A percentile compares a stretch with the other conserved stretches of the same genome.
phyloP scores from a whole-genome alignment of 768 basidiomycete genomes.

The Lanmaoa pseudosensibilis region DNA sequence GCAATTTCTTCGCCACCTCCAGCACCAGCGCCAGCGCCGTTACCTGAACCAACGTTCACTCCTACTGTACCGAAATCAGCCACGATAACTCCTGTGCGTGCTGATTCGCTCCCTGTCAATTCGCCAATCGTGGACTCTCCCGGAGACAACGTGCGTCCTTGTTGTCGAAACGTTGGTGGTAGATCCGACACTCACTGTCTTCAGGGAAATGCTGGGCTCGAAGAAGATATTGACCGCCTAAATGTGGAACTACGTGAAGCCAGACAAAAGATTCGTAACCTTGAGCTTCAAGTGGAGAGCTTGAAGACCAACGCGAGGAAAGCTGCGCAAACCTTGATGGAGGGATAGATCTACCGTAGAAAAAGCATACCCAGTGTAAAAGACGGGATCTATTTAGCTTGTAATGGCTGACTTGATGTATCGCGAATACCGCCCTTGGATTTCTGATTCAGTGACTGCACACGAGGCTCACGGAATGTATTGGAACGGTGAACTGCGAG shows the following conservation, averaged over 20 bases:
- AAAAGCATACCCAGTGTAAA: constrained; percentile 3
- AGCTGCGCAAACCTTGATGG: constrained; percentile 63
- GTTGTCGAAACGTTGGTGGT: constrained; percentile 2
- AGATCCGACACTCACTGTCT: not conserved
- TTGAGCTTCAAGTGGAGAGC: constrained; percentile 81
- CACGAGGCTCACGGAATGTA: constrained; percentile 4
- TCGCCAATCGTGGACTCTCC: not conserved
- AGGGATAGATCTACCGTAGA: constrained; percentile 16
- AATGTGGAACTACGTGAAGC: constrained; percentile 72
- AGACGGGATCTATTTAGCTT: not conserved
- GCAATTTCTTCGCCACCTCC: constrained; percentile 32
- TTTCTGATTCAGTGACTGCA: not conserved
- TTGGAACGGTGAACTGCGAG: not conserved
- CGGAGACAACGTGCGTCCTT: constrained; percentile 33
- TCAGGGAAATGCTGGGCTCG: constrained; percentile 30
- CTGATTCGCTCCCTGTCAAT: constrained; percentile 12
- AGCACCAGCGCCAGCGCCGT: constrained; percentile 25
- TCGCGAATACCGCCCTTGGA: not conserved
- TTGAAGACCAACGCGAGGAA: constrained; percentile 73
- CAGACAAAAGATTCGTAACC: constrained; percentile 74
- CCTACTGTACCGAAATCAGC: constrained; percentile 36
- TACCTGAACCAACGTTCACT: constrained; percentile 37
- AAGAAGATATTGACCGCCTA: constrained; percentile 63
- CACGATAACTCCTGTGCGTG: constrained; percentile 14
- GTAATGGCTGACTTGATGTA: not conserved